Conservation (phyloP, 257 asterid genomes). For the Solanum habrochaites region DNA sequence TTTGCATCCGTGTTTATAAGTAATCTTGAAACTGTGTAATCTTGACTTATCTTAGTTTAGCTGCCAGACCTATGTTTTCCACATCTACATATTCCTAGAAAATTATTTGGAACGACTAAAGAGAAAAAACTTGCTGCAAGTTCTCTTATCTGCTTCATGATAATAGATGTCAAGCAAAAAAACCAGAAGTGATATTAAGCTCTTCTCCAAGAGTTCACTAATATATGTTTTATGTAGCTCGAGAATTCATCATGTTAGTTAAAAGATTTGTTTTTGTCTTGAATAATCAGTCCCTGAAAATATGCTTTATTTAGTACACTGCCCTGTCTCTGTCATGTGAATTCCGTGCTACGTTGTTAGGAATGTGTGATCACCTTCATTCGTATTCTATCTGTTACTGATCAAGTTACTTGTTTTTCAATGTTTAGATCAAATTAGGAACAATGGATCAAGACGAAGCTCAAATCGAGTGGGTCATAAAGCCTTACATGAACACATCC, state of each 20-base stretch:
- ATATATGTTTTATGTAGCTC: not conserved
- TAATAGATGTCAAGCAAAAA: not conserved
- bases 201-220: not conserved
- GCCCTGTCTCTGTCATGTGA: not conserved
- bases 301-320: not conserved
- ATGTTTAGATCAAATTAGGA: conserved; percentile 55
- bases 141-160: not conserved
- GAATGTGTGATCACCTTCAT: not conserved
- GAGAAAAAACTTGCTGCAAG: not conserved
- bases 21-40: not conserved
- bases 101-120: not conserved
- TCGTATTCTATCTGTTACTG: not conserved
- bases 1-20: not conserved
- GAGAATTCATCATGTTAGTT: not conserved
- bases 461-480: conserved; percentile 53
- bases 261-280: not conserved
- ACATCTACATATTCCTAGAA: not conserved
- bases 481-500: conserved; percentile 58
- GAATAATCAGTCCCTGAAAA: not conserved
- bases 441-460: conserved; percentile 86
- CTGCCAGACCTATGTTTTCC: too few relatives aligned
- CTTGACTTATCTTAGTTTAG: not conserved
- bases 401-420: not conserved
- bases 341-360: not conserved
- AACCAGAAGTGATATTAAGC: not conserved